These are phyloP conservation scores for Metarhizium rileyi DNA, from an alignment of 2,329 filamentous ascomycete species.

Conservation along the genomic window DNA sequence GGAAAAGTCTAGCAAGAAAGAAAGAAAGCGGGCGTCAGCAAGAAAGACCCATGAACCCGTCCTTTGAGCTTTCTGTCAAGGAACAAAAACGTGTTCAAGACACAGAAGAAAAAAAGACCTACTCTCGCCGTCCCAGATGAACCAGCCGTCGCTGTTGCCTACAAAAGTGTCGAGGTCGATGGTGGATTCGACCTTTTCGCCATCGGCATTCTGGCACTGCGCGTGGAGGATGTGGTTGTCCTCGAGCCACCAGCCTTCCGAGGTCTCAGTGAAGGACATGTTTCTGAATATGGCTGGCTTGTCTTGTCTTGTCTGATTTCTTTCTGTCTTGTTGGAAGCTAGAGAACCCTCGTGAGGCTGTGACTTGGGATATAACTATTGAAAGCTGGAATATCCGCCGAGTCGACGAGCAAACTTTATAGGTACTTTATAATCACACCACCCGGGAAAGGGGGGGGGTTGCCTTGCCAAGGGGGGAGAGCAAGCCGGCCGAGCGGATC, in stretches of 20 bases:
- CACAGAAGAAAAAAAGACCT: background rate
- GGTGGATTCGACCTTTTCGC: background rate
- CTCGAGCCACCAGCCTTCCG: conserved; percentile 3
- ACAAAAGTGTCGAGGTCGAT: conserved; percentile 9
- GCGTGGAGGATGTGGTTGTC: conserved; percentile 9
- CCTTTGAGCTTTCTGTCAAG: too few relatives aligned
- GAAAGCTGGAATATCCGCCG: background rate
- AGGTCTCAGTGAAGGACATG: conserved; percentile 8
- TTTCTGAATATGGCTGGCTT: too few relatives aligned
- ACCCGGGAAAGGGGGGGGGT: too few relatives aligned
- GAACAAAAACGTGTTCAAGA: too few relatives aligned
- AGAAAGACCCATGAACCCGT: too few relatives aligned
- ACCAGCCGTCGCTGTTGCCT: conserved; percentile 10
- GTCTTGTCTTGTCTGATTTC: background rate
- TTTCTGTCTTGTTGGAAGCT: background rate
- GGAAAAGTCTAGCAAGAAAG: conserved; percentile 1
- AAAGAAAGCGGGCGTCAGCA: too few relatives aligned
- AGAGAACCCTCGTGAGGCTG: background rate
- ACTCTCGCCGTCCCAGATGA: conserved; percentile 10
- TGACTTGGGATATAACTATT: too few relatives aligned
- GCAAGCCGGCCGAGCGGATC: background rate
- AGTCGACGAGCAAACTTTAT: background rate
- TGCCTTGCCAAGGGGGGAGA: too few relatives aligned
- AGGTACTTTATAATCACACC: too few relatives aligned
- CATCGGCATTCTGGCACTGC: background rate